phyloP scores from a whole-genome alignment of 306 rosid genomes.

The Vigna unguiculata region DNA sequence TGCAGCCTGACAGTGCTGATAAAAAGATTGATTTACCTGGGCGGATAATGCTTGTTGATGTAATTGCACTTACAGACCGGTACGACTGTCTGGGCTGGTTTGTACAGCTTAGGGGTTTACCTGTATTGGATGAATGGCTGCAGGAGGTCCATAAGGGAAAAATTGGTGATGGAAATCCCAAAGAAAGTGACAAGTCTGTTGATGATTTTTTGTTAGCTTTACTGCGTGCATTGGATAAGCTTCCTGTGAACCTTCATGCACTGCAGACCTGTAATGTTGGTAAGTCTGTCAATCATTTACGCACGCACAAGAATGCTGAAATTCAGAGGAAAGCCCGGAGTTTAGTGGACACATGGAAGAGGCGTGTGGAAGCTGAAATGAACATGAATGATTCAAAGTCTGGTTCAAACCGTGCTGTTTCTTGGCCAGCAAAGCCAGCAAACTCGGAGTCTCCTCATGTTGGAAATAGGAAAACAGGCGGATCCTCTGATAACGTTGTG shows the following conservation, averaged over 20 bases:
- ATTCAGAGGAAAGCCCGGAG: conserved; percentile 89
- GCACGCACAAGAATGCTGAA: conserved; percentile 78
- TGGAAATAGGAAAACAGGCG: conserved; percentile 66
- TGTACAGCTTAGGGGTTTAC: conserved; percentile 78
- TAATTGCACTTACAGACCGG: conserved; percentile 75
- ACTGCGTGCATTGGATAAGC: conserved; percentile 91
- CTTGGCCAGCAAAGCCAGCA: conserved; percentile 69
- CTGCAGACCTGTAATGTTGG: conserved; percentile 87
- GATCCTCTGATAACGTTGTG: conserved; percentile 61
- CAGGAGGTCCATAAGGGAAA: conserved; percentile 91
- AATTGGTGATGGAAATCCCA: conserved; percentile 65
- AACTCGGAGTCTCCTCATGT: conserved; percentile 66
- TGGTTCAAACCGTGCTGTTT: conserved; percentile 61
- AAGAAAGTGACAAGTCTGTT: conserved; percentile 73
- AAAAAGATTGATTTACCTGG: conserved; percentile 79
- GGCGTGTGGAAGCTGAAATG: conserved; percentile 92
- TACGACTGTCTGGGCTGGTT: conserved; percentile 77
- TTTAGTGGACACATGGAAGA: conserved; percentile 94
- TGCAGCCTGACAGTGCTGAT: conserved; percentile 74
- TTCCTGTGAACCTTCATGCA: conserved; percentile 87
- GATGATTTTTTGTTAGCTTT: conserved; percentile 86
- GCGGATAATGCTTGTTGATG: conserved; percentile 77
- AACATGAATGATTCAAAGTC: conserved; percentile 72
- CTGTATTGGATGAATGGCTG: conserved; percentile 90
- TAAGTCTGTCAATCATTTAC: conserved; percentile 86